Base-by-base conservation (phyloP, 768 basidiomycete genomes). In the Rhodocollybia butyracea region DNA sequence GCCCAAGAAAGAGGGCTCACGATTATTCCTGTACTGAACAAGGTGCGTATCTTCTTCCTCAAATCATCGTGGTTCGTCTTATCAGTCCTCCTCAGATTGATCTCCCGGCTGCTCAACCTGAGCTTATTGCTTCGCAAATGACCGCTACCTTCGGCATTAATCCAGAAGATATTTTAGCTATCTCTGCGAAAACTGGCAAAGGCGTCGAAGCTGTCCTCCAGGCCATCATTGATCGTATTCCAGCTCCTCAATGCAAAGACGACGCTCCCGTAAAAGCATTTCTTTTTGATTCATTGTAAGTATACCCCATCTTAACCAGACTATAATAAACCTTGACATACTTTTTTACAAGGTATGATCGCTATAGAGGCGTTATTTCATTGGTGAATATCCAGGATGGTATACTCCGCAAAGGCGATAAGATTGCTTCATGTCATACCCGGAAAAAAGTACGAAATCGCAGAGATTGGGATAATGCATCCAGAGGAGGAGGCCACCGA, bases 341-440 rank as follows among this genome's bases (percentile, higher is more conserved):
- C n/a, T 4, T 51, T 50, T 13, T 42, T 26, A 17, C 45, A 57
- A 96, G 94, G 55, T 98, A 95, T 68, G 97, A 99, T 68, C 83
- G 89, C 59, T 99, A 94, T 70, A 84, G 95, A 55, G 97, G 97
- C 10, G 97, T 98, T 21, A 94, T 99, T 46, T 96, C 93, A 2
- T 73, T 98, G 29, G 81, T 98, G 32, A 90, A 83, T 60, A 70
- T 99, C 19, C 85, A 89, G 63, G 80, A 83, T 53, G 97, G 97
- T 2, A 70, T 85, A 17, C 73, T 98, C 42, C 81, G 82, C 42
- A 96, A 91, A 79, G 94, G 96, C 30, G 96, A 98, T 71, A 94
- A 87, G 67, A 91, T 98, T 61, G 79, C 77, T 10, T 96, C 93
- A 27, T 87, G 82, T 56, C 82, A 91, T 66, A 91, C 93, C 21